These are phyloP conservation scores for Amanita thiersii DNA, from an alignment of 768 basidiomycete species.

Conservation along the genomic window DNA sequence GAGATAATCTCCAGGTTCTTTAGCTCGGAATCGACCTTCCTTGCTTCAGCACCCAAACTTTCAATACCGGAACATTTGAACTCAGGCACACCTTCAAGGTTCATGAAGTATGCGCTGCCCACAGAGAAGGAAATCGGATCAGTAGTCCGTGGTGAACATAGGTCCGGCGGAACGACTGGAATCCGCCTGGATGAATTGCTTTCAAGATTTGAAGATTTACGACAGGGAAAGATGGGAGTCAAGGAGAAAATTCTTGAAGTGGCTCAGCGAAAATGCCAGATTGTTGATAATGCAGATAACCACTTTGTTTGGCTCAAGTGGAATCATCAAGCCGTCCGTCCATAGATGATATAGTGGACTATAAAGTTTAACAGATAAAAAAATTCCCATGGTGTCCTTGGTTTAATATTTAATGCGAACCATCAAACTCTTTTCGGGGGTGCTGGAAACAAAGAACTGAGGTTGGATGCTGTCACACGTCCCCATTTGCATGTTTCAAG, in stretches of 20 bases:
- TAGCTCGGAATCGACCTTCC: conserved; percentile 38
- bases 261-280: conserved; percentile 55
- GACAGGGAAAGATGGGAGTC: conserved; percentile 51
- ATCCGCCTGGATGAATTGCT: conserved; percentile 59
- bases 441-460: too few species aligned
- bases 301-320: conserved; percentile 56
- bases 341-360: conserved; percentile 6
- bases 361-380: not conserved
- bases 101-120: conserved; percentile 55
- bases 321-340: conserved; percentile 27
- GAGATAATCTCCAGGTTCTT: conserved; percentile 66
- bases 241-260: conserved; percentile 75
- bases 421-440: too few species aligned
- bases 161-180: conserved; percentile 52
- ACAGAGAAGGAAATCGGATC: conserved; percentile 66
- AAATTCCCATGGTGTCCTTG: too few species aligned
- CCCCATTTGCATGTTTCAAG: too few species aligned
- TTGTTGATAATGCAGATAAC: conserved; percentile 51
- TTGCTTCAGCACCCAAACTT: conserved; percentile 35
- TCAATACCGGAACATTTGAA: conserved; percentile 27
- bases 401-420: too few species aligned
- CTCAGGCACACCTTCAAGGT: conserved; percentile 18
- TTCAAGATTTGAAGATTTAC: conserved; percentile 39
- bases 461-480: too few species aligned
- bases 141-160: conserved; percentile 57